Percentiles rank a stretch among this genome's conserved stretches.
These are phyloP conservation scores for Actinidia arguta DNA, from an alignment of 179 eudicot genomes.

Conservation along the genomic window DNA sequence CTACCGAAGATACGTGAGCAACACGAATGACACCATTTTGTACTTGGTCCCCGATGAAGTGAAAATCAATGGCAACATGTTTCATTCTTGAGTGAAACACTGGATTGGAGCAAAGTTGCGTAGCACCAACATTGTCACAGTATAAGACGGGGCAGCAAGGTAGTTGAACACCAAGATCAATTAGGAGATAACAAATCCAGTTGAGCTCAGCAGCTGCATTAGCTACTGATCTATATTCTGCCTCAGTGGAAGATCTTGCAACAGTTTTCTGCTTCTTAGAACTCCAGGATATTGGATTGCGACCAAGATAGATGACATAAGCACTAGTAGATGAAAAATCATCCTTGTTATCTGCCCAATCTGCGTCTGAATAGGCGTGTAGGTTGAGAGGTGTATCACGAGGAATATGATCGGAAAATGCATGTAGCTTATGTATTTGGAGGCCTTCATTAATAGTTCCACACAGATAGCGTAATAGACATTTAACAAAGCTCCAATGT, in stretches of 20 bases:
- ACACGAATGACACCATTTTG: background rate
- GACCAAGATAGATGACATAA: background rate
- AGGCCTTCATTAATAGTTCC: background rate
- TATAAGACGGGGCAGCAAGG: background rate
- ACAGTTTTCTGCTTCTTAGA: background rate
- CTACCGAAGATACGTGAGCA: too few species aligned
- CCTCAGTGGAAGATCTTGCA: background rate
- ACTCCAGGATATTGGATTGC: background rate
- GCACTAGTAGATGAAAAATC: background rate
- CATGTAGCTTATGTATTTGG: too few species aligned
- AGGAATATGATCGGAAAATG: too few species aligned
- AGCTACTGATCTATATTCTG: background rate
- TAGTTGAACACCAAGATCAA: background rate
- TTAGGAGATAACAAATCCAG: background rate
- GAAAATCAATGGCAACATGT: background rate
- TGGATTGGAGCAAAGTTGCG: background rate
- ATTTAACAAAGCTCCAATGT: background rate
- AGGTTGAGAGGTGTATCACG: background rate
- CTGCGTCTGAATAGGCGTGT: background rate
- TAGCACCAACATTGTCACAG: conserved; percentile 8
- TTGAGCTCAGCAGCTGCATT: background rate
- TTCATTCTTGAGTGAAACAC: conserved; percentile 15
- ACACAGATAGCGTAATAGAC: background rate
- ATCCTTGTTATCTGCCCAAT: background rate
- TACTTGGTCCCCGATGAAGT: background rate